A percentile compares a stretch with the other conserved stretches of the same genome.
Conservation (phyloP, 2,329 filamentous ascomycete genomes). For the Apiospora aurea region DNA sequence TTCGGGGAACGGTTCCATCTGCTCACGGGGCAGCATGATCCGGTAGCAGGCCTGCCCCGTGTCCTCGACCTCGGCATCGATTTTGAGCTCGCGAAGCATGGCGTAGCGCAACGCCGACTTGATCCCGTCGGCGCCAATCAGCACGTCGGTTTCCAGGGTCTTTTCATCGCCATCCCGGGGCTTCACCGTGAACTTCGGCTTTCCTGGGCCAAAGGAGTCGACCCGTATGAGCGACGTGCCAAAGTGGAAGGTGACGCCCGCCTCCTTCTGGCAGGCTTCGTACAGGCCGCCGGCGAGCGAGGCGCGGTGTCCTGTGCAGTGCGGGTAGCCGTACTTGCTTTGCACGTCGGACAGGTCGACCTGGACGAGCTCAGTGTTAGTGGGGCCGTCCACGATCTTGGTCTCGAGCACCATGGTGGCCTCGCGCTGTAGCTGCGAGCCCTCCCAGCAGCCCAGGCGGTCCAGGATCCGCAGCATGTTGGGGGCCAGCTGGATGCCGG, state of each 20-base stretch:
- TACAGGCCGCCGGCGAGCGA: constrained; percentile 75
- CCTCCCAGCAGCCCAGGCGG: constrained; percentile 73
- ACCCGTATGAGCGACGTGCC: constrained; percentile 62
- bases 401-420: constrained; percentile 75
- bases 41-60: constrained; percentile 81
- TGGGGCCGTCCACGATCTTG: constrained; percentile 77
- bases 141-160: constrained; percentile 59
- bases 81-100: constrained; percentile 61
- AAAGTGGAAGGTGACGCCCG: constrained; percentile 74
- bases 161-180: constrained; percentile 63
- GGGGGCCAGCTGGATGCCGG: constrained; percentile 83
- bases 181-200: constrained; percentile 65
- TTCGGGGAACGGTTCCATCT: constrained; percentile 72
- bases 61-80: constrained; percentile 65
- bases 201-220: constrained; percentile 61
- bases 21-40: constrained; percentile 74
- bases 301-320: constrained; percentile 81
- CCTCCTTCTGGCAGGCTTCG: constrained; percentile 70
- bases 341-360: constrained; percentile 74
- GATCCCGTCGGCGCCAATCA: constrained; percentile 63
- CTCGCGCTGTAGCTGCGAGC: constrained; percentile 67
- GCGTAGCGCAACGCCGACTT: constrained; percentile 58
- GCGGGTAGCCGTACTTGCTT: constrained; percentile 74
- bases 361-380: constrained; percentile 72
- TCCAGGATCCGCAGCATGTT: constrained; percentile 83